Evolutionary conservation across 2,329 filamentous ascomycete species (phyloP).

Genomic region (Rosellinia necatrix): DNA sequence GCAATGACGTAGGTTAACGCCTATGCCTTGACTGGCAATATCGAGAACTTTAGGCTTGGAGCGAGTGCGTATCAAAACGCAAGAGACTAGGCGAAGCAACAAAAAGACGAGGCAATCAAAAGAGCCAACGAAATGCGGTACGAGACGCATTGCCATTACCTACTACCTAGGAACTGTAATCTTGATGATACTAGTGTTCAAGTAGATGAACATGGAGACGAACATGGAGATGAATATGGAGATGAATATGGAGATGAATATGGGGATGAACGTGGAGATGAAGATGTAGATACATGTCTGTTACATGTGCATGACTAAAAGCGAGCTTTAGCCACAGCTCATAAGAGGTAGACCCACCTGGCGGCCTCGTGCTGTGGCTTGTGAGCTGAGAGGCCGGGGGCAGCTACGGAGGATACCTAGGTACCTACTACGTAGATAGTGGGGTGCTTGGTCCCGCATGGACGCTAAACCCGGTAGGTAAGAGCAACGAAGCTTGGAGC

Average conservation of each 20-base stretch:
- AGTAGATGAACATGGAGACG: too few species aligned
- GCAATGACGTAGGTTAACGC: background rate
- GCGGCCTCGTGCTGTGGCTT: conserved; percentile 2
- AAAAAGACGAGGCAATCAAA: conserved; percentile 12
- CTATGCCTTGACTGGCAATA: conserved; percentile 6
- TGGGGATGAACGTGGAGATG: too few species aligned
- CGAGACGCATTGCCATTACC: background rate
- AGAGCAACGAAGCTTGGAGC: conserved; percentile 41
- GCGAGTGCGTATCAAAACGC: conserved; percentile 14
- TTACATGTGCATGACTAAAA: too few species aligned
- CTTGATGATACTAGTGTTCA: too few species aligned
- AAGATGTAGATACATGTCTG: too few species aligned
- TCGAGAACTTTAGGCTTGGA: background rate
- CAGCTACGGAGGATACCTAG: conserved; percentile 8
- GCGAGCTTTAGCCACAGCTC: conserved; percentile 38
- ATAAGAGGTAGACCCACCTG: too few species aligned
- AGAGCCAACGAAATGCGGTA: conserved; percentile 12
- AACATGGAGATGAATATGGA: too few species aligned
- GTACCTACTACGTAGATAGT: conserved; percentile 9
- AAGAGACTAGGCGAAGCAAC: conserved; percentile 12
- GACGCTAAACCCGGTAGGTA: conserved; percentile 35
- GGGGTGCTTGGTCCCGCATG: conserved; percentile 18
- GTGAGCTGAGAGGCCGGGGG: background rate
- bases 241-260: too few species aligned
- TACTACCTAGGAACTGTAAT: too few species aligned